A percentile compares a stretch with the other conserved stretches of the same genome.
phyloP scores from a whole-genome alignment of 2,329 filamentous ascomycete genomes.

The Sclerotinia glacialis region DNA sequence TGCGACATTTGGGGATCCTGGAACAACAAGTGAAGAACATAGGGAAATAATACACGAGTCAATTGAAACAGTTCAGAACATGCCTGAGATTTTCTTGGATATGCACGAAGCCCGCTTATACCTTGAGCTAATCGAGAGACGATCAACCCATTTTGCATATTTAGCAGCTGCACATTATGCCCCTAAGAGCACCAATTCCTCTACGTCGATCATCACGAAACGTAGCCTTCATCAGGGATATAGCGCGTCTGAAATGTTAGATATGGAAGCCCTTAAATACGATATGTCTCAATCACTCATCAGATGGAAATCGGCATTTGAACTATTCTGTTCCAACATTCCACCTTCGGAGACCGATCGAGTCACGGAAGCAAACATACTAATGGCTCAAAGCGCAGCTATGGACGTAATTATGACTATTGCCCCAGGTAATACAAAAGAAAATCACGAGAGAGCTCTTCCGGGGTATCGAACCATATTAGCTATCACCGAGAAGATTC shows the following conservation, averaged over 20 bases:
- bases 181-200: background rate
- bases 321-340: background rate
- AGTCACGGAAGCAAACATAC: background rate
- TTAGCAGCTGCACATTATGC: background rate
- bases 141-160: constrained; percentile 25
- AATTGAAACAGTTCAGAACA: constrained; percentile 13
- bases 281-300: background rate
- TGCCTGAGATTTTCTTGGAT: constrained; percentile 21
- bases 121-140: constrained; percentile 26
- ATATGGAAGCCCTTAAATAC: background rate
- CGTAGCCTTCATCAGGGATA: background rate
- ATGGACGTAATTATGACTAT: constrained; percentile 1
- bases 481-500: background rate
- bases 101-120: constrained; percentile 23
- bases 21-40: constrained; percentile 18
- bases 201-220: background rate
- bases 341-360: background rate
- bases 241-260: background rate
- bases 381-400: constrained; percentile 2
- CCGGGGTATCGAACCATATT: constrained; percentile 2
- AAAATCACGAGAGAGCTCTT: background rate
- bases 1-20: constrained; percentile 18
- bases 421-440: background rate
- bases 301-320: constrained; percentile 2
- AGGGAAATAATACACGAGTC: constrained; percentile 22